These are phyloP conservation scores for Penicillium turbatum DNA, from an alignment of 495 filamentous ascomycete species.

Conservation along the genomic window DNA sequence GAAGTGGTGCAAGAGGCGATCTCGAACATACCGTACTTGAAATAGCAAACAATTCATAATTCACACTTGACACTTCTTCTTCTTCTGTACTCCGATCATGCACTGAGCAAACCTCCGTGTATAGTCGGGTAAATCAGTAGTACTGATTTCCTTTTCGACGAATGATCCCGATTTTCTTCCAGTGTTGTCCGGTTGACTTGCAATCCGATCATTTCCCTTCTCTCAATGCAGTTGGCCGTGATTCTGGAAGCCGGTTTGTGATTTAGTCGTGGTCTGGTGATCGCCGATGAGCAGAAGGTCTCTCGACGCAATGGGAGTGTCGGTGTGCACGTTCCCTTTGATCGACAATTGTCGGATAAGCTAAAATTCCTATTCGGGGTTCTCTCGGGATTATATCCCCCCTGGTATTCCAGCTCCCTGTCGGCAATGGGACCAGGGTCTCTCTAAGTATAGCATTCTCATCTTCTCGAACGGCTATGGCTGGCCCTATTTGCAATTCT, in stretches of 20 bases:
- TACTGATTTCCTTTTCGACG: not conserved
- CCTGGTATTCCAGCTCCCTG: not conserved
- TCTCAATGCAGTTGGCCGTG: constrained; percentile 3
- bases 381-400: not conserved
- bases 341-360: not conserved
- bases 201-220: constrained; percentile 3
- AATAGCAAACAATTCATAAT: constrained; percentile 16
- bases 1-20: constrained; percentile 69
- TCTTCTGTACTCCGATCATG: not conserved
- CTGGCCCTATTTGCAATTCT: constrained; percentile 5
- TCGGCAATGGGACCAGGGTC: not conserved
- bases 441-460: not conserved
- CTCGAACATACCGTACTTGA: constrained; percentile 50
- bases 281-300: not conserved
- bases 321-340: constrained; percentile 10
- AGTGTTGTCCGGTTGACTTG: not conserved
- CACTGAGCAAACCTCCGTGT: not conserved
- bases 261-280: constrained; percentile 5
- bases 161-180: not conserved
- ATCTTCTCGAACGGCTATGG: constrained; percentile 1
- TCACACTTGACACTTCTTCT: not conserved
- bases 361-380: not conserved
- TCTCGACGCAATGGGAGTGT: not conserved
- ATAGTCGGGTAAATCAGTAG: not conserved
- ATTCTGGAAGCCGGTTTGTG: constrained; percentile 11